phyloP scores from a whole-genome alignment of 2,329 filamentous ascomycete species.

The Whalleya microplaca region DNA sequence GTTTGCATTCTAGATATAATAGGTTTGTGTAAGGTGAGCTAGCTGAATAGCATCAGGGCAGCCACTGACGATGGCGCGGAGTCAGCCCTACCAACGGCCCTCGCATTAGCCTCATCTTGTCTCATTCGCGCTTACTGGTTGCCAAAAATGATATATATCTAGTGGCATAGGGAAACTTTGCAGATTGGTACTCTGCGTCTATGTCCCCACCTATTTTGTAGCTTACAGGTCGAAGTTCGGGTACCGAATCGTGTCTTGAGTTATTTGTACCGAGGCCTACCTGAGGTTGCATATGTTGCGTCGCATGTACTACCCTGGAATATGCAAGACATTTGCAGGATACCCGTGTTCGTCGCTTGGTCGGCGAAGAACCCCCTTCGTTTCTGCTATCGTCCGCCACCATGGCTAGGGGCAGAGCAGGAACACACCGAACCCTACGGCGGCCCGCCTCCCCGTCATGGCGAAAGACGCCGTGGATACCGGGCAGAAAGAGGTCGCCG shows the following conservation, averaged over 20 bases:
- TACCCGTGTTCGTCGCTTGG: neutral
- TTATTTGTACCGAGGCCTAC: constrained; percentile 7
- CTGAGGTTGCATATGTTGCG: constrained; percentile 4
- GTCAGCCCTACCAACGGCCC: constrained; percentile 11
- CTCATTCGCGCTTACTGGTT: neutral
- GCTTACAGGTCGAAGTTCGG: neutral
- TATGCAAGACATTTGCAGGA: neutral
- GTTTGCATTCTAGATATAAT: neutral
- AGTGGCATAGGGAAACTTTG: no score
- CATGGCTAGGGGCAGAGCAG: neutral
- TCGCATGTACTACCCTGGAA: constrained; percentile 5
- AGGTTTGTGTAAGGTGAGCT: neutral
- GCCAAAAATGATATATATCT: neutral
- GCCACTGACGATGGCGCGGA: constrained; percentile 7
- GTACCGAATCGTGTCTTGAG: neutral
- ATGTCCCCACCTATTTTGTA: no score
- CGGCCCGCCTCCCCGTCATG: neutral
- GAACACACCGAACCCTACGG: neutral
- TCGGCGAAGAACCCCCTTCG: neutral
- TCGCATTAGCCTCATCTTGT: constrained; percentile 7
- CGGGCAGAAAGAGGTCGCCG: neutral
- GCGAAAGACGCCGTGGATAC: neutral
- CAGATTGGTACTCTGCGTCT: no score
- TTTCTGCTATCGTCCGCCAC: neutral
- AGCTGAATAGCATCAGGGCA: neutral